Evolutionary conservation across 2,329 filamentous ascomycete genomes (phyloP).

Genomic region (Neurospora crassa): DNA sequence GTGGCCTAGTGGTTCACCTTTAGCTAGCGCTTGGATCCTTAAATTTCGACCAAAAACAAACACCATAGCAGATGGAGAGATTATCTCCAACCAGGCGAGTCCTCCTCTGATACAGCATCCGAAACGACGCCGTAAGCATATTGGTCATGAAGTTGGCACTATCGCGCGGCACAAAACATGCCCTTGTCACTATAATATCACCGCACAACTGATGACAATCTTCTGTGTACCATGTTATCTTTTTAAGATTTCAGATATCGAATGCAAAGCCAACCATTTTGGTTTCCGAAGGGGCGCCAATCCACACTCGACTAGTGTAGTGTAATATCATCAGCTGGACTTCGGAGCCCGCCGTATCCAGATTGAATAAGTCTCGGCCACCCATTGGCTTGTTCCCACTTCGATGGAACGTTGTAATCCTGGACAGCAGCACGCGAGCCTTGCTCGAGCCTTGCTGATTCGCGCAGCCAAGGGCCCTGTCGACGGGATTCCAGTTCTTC

Average conservation of each 20-base stretch:
- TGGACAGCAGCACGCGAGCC: neutral
- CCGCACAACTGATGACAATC: neutral
- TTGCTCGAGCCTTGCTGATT: neutral
- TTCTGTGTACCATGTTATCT: neutral
- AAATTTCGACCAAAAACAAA: neutral
- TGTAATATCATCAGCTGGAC: neutral
- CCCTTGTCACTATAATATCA: neutral
- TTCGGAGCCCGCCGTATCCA: neutral
- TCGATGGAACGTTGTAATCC: conserved; percentile 20
- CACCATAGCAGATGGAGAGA: neutral
- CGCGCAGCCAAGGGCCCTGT: neutral
- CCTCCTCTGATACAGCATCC: neutral
- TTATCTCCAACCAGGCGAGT: neutral
- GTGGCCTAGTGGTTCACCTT: neutral
- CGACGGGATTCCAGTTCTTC: neutral
- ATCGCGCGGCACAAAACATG: neutral
- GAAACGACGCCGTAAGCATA: neutral
- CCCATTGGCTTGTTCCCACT: neutral
- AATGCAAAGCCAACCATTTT: neutral
- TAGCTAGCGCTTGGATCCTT: neutral
- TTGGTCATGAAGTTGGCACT: neutral
- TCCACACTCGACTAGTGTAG: neutral
- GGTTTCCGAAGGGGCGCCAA: neutral
- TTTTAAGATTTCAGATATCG: neutral
- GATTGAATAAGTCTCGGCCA: neutral